These are phyloP conservation scores for Penicillium brevicompactum DNA, from an alignment of 2,329 filamentous ascomycete species.

Conservation along the genomic window DNA sequence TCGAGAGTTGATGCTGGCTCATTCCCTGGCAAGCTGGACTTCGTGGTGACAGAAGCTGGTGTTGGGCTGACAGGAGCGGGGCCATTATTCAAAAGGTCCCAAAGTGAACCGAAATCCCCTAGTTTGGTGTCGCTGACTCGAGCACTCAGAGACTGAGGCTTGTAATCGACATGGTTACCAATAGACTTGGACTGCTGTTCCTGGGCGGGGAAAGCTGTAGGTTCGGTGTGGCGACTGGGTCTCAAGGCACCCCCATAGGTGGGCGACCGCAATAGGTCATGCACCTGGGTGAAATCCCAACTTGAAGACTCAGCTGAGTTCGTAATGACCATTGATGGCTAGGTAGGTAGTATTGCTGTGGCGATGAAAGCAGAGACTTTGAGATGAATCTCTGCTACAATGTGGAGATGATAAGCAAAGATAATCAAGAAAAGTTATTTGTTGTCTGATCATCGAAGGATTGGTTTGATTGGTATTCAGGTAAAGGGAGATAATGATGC, in stretches of 20 bases:
- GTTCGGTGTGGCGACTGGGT: conserved; percentile 14
- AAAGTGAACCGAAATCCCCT: conserved; percentile 48
- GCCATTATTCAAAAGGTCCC: conserved; percentile 39
- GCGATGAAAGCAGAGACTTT: neutral
- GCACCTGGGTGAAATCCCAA: conserved; percentile 51
- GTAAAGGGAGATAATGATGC: neutral
- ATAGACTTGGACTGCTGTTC: conserved; percentile 11
- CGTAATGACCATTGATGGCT: conserved; percentile 32
- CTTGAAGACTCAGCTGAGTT: conserved; percentile 30
- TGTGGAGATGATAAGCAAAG: neutral
- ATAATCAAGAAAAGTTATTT: neutral
- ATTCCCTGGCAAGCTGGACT: neutral
- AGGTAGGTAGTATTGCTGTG: neutral
- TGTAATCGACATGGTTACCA: neutral
- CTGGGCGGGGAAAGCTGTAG: conserved; percentile 1
- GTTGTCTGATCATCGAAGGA: neutral
- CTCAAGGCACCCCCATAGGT: conserved; percentile 17
- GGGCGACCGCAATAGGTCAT: conserved; percentile 45
- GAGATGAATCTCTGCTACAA: neutral
- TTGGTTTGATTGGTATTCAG: neutral
- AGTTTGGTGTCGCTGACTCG: conserved; percentile 29
- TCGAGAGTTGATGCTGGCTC: conserved; percentile 10
- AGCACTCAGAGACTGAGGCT: neutral
- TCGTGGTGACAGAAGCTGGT: neutral
- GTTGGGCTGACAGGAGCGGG: conserved; percentile 12